These are phyloP conservation scores for Priceomyces medius DNA, from an alignment of 805 yeast species.

Conservation along the genomic window DNA sequence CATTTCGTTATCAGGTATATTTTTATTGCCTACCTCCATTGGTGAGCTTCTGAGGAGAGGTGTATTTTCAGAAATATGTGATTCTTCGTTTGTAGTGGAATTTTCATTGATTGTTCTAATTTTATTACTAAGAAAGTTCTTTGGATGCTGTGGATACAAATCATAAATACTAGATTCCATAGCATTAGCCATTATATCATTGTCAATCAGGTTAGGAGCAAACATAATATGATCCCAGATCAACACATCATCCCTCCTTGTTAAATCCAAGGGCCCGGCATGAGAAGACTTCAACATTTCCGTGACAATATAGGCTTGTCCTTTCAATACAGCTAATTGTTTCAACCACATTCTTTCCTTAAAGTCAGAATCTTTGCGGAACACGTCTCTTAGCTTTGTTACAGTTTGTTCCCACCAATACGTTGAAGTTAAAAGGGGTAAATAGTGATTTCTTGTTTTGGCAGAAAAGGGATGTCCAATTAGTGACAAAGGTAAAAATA, in stretches of 20 bases:
- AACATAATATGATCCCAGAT: slow-evolving; percentile 63
- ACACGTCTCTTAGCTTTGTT: slow-evolving; percentile 44
- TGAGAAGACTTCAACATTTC: slow-evolving; percentile 56
- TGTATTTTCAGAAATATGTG: slow-evolving; percentile 7
- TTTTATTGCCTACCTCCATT: neutral
- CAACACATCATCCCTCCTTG: slow-evolving; percentile 54
- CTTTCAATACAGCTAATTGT: slow-evolving; percentile 70
- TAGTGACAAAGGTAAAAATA: slow-evolving; percentile 59
- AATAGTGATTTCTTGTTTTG: slow-evolving; percentile 52
- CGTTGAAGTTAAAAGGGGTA: slow-evolving; percentile 57
- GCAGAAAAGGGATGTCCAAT: slow-evolving; percentile 68
- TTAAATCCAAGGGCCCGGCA: slow-evolving; percentile 69
- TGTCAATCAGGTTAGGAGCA: slow-evolving; percentile 41
- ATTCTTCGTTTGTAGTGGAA: neutral
- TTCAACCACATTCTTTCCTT: slow-evolving; percentile 63
- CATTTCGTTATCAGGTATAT: slow-evolving; percentile 9
- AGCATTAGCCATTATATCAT: slow-evolving; percentile 39
- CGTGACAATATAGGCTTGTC: slow-evolving; percentile 75
- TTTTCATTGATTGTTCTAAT: slow-evolving; percentile 3
- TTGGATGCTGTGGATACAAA: slow-evolving; percentile 1
- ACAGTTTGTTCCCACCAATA: slow-evolving; percentile 71
- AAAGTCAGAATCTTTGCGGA: slow-evolving; percentile 59
- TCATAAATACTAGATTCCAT: slow-evolving; percentile 32
- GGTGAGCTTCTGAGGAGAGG: slow-evolving; percentile 7
- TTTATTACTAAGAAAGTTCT: neutral